These are phyloP conservation scores for Candida berthetii DNA, from an alignment of 805 yeast species.

Conservation along the genomic window DNA sequence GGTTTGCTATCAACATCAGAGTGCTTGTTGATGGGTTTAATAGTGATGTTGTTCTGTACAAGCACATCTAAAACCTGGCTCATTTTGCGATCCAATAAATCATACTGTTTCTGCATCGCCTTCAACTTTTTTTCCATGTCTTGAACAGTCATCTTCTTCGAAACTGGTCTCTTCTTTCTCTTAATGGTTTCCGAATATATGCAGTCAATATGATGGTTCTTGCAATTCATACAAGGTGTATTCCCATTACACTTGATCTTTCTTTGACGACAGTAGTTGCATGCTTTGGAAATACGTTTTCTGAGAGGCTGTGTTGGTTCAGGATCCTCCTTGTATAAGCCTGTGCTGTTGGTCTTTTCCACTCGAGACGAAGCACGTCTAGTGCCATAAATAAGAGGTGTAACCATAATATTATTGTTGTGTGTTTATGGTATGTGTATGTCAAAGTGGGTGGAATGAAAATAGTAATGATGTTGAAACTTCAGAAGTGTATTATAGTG, in stretches of 20 bases:
- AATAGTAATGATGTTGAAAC: too few relatives aligned
- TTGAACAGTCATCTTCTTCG: conserved; percentile 15
- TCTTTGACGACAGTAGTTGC: conserved; percentile 35
- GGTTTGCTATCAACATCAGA: background rate
- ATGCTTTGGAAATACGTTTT: conserved; percentile 30
- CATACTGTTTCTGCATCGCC: conserved; percentile 13
- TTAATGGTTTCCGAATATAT: conserved; percentile 40
- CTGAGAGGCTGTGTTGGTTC: conserved; percentile 7
- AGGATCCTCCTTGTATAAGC: background rate
- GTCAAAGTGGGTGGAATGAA: too few relatives aligned
- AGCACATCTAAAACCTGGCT: conserved; percentile 4
- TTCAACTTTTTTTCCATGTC: conserved; percentile 17
- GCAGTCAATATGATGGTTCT: conserved; percentile 78
- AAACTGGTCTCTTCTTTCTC: conserved; percentile 12
- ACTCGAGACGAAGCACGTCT: background rate
- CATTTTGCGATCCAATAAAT: conserved; percentile 8
- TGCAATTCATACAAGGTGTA: conserved; percentile 67
- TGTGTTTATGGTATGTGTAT: too few relatives aligned
- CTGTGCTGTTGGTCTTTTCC: background rate
- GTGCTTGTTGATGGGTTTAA: too few relatives aligned
- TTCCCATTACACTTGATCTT: conserved; percentile 34
- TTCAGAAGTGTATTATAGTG: too few relatives aligned
- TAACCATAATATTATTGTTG: background rate
- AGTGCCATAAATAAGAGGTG: background rate
- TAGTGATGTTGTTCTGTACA: background rate